Base-by-base conservation (phyloP, 2,329 filamentous ascomycete species). In the Phoma sp. region DNA sequence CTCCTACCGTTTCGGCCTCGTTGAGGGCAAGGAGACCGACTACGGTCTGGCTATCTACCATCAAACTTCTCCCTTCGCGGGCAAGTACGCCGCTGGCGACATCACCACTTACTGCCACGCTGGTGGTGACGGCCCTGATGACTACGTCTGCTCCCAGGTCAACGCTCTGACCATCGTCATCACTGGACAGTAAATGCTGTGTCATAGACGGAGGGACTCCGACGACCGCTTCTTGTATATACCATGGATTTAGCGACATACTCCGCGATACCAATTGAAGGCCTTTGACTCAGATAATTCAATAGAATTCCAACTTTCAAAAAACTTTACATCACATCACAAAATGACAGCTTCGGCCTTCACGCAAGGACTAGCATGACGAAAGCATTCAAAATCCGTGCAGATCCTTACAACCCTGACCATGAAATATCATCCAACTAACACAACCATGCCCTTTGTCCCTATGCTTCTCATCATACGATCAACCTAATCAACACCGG, bases 91-190 rank as follows among this genome's bases (percentile, higher is more conserved):
- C 2, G 38, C 44, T 9, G 63, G 51, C 10, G 41, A 41, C 17
- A 57, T 62, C 4, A 55, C 62, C 7, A 62, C 60, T 2, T 62
- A 64, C 52, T 69, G 65, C 58, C 62, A 35, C 13, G 62, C 66
- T 43, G 66, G 62, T n/a, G 62, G 63, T 4, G 55, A 62, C 25
- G 62, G 57, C 3, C 38, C 49, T 2, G 24, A 64, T 8, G 66
- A 69, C 55, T 63, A 58, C 9, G 45, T 64, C 24, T 68, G 63
- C 56, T 10, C 39, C 19, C 63, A 67, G 62, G 22, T 50, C 25
- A 17, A n/a, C 15, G 17, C 8, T 7, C 12, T 51, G 13, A 63
- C 62, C 22, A 52, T 64, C 43, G 57, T 62, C 25, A 61, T 67
- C 37, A 40, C 43, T 13, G n/a, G 31, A 22, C 35, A 40, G 45